Evolutionary conservation across 2,329 filamentous ascomycete genomes (phyloP), one percentile per base, ranked within the genome.

Genomic region (Neofusicoccum laricinum): DNA sequence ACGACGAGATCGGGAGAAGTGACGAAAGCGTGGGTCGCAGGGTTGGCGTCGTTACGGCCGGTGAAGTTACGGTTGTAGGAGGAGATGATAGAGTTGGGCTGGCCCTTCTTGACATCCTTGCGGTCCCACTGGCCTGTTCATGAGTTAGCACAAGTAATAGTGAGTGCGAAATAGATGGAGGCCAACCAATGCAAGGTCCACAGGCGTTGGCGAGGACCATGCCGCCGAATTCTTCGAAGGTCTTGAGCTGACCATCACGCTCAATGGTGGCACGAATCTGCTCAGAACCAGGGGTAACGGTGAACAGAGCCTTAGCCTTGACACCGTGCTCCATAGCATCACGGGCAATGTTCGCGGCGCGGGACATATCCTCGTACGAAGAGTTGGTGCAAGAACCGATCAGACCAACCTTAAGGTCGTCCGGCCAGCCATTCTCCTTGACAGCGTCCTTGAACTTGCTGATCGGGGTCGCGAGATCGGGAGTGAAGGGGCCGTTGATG

Each of bases 11-110:
- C 93, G 64, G 93, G 93, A 6, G 92, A 96, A 68, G 93, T 90
- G 70, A 96, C 93, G 79, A 97, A 97, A 65, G 92, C 92, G 84
- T 96, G 93, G 59, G 93, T 97, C 63, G 92, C 92, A 45, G 93
- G 93, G 86, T 97, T 98, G 70, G 91, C 93, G 72, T 97, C 93
- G 80, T 98, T 98, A 77, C 95, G 92, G 70, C 94, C 94, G 67
- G 94, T 98, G 85, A 99, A 98, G 88, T 99, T 98, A 81, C 95
- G 93, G 90, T 99, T 99, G 89, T 97, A 99, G 32, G 95, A 98
- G 51, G 93, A 97, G 77, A 99, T 85, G 78, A 99, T 99, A 6
- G 93, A 96, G 88, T 99, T 99, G 74, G 93, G 84, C 72, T 91
- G 89, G 70, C 94, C 94, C 88, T 98, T 97, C 86, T 93, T 90